Evolutionary conservation across 2,329 filamentous ascomycete genomes (phyloP), one percentile per base, ranked within the genome.

Genomic region (Penicillium sp.): DNA sequence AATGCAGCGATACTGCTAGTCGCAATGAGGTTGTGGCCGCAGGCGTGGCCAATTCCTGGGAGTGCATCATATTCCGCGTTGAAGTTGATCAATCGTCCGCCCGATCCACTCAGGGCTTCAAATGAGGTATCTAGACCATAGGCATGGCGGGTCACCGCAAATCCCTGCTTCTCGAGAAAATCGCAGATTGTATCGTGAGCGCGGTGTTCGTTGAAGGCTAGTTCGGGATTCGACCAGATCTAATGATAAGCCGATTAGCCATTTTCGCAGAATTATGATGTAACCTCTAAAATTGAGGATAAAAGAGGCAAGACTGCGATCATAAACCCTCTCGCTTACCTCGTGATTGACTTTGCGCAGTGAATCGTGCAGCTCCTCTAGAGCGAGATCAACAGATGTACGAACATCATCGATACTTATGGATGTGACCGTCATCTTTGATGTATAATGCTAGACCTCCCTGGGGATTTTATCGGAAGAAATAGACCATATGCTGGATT

Each of bases 71-170:
- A 76, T 63, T 77, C 74, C 1, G 71, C 72, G 52, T 75, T 75
- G 64, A 74, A 75, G 39, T 67, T 68, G 45, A 75, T 60, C 19
- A 73, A 33, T 1, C 67, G 63, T 0, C 73, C 73, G 5, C 75
- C 77, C 0, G 67, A 62, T 24, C 80, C 79, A 43, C 69, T 68
- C 13, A 75, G 69, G 10, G 75, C 78, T 44, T 78, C 76, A 58
- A 85, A 85, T 1, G 81, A 74, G 0, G 83, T 85, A 8, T 75
- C 70, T 0, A 85, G 59, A 2, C 79, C 81, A 60, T 81, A 82
- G 0, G 81, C 78, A 48, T 81, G 76, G 0, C 76, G 75, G 4
- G 71, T 79, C 6, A 83, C 79, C 0, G 63, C 54, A 60, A 79
- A 81, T 0, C 79, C 81, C 3, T 77, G 73, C 1, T 64, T 56